Percentiles rank a stretch among this genome's conserved stretches.
phyloP scores from a whole-genome alignment of 2,329 filamentous ascomycete genomes.

The Pseudopyrenochaeta lycopersici region DNA sequence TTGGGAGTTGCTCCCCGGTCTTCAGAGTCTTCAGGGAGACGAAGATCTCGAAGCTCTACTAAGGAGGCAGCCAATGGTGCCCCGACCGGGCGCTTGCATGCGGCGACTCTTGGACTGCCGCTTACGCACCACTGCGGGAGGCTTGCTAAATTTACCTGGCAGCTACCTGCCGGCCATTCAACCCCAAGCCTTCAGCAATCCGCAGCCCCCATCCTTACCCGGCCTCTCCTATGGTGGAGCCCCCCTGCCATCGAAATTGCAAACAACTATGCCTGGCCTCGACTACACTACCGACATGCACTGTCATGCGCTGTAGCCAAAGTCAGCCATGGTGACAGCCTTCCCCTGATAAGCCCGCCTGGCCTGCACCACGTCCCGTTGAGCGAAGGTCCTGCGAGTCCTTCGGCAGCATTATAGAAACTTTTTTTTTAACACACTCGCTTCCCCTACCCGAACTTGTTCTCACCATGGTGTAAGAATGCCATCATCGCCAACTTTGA shows the following conservation, averaged over 20 bases:
- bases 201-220: slow-evolving; percentile 5
- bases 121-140: slow-evolving; percentile 31
- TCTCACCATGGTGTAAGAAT: too few species aligned
- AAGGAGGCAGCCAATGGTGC: slow-evolving; percentile 23
- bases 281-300: not conserved
- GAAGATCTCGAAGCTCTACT: slow-evolving; percentile 27
- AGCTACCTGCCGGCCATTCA: slow-evolving; percentile 5
- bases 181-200: slow-evolving; percentile 13
- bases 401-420: too few species aligned
- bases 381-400: too few species aligned
- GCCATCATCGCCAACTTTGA: too few species aligned
- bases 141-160: slow-evolving; percentile 35
- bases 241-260: slow-evolving; percentile 5
- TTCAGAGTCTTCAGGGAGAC: slow-evolving; percentile 13
- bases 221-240: slow-evolving; percentile 18
- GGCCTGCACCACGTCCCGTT: not conserved
- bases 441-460: too few species aligned
- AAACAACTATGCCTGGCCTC: slow-evolving; percentile 6
- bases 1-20: slow-evolving; percentile 7
- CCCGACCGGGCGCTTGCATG: slow-evolving; percentile 30
- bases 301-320: slow-evolving; percentile 6
- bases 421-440: too few species aligned
- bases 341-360: slow-evolving; percentile 10
- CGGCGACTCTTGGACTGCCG: slow-evolving; percentile 25
- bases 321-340: not conserved